Conservation (phyloP, 768 basidiomycete genomes). For the Lactarius indigo region DNA sequence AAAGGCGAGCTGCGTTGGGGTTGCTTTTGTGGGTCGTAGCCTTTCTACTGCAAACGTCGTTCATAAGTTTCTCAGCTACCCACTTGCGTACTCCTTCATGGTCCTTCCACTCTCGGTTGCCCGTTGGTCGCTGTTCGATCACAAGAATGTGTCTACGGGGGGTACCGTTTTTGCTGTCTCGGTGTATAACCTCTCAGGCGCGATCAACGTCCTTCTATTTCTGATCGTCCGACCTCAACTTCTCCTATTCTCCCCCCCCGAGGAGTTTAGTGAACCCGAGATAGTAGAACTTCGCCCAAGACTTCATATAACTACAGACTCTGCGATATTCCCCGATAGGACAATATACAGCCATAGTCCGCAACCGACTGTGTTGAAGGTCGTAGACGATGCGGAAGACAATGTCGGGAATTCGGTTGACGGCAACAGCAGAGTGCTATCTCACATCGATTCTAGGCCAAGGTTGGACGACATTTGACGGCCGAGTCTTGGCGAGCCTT, state of each 20-base stretch:
- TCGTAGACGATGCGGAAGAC: background rate
- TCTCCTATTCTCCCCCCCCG: slow-evolving; percentile 29
- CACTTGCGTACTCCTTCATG: slow-evolving; percentile 37
- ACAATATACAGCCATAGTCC: background rate
- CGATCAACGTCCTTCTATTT: slow-evolving; percentile 40
- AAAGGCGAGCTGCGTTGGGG: slow-evolving; percentile 15
- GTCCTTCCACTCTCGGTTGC: slow-evolving; percentile 40
- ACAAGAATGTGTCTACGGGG: slow-evolving; percentile 28
- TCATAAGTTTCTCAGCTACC: slow-evolving; percentile 33
- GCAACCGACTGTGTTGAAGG: background rate
- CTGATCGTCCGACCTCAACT: slow-evolving; percentile 36
- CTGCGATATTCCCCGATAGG: background rate
- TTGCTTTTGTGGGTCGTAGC: slow-evolving; percentile 29
- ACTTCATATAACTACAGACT: background rate
- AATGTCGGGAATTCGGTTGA: background rate
- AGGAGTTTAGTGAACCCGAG: background rate
- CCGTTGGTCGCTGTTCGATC: slow-evolving; percentile 33
- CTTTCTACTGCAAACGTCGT: background rate
- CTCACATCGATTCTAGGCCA: background rate
- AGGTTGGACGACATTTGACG: background rate
- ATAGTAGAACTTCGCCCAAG: background rate
- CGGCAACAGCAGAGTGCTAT: background rate
- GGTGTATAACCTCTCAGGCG: slow-evolving; percentile 38
- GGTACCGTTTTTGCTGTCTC: slow-evolving; percentile 34
- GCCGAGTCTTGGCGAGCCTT: background rate